These are phyloP conservation scores for Musa schizocarpa DNA, from an alignment of 176 grass and related monocot genomes.

Conservation along the genomic window DNA sequence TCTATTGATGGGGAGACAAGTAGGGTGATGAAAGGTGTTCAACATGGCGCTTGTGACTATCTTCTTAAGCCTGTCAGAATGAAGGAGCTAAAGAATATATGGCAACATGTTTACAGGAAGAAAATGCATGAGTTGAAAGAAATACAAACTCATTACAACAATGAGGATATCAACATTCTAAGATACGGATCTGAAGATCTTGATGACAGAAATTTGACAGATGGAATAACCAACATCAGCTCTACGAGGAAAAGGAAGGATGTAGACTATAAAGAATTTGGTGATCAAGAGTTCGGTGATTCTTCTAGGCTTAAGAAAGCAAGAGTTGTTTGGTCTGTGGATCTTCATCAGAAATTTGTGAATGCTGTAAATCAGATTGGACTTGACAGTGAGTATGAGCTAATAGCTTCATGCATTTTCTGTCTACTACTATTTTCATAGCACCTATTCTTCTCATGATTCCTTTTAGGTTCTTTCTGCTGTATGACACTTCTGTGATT, in stretches of 20 bases:
- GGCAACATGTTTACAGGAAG: slow-evolving; percentile 95
- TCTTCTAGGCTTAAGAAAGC: slow-evolving; percentile 66
- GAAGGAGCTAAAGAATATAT: slow-evolving; percentile 98
- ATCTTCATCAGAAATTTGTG: slow-evolving; percentile 94
- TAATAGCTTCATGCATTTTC: slow-evolving; percentile 13
- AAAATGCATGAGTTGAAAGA: slow-evolving; percentile 97
- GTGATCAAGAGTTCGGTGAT: slow-evolving; percentile 70
- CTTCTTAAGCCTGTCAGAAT: slow-evolving; percentile 96
- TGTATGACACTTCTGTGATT: too few relatives aligned
- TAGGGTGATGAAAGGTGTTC: slow-evolving; percentile 99
- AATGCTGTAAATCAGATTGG: slow-evolving; percentile 99
- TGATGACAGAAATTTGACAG: slow-evolving; percentile 55
- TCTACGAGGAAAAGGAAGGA: slow-evolving; percentile 69
- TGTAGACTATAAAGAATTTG: slow-evolving; percentile 38
- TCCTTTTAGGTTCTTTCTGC: too few relatives aligned
- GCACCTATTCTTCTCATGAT: too few relatives aligned
- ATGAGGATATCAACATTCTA: slow-evolving; percentile 62
- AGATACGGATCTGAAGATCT: slow-evolving; percentile 55
- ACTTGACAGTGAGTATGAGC: slow-evolving; percentile 80
- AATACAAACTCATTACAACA: slow-evolving; percentile 61
- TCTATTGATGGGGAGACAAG: slow-evolving; percentile 95
- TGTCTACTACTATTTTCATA: too few relatives aligned
- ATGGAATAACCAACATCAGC: slow-evolving; percentile 28
- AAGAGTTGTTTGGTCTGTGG: slow-evolving; percentile 97
- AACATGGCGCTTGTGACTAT: slow-evolving; percentile 96